Evolutionary conservation across 805 yeast species (phyloP).

Genomic region (Pichia manshurica): DNA sequence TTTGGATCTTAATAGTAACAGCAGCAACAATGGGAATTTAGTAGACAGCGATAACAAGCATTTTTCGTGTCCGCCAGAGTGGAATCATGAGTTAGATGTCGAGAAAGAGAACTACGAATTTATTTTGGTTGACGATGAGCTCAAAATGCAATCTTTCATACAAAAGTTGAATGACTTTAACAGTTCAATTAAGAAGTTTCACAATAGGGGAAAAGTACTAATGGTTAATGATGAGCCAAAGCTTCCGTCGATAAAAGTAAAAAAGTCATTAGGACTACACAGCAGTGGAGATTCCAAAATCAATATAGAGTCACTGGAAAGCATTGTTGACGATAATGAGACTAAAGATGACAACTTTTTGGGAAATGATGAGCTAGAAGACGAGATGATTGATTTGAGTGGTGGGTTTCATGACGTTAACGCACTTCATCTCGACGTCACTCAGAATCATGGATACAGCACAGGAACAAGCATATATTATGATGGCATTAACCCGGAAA

Average conservation of each 20-base stretch:
- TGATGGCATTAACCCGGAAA: neutral
- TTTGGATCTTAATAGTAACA: neutral
- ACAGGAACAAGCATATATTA: constrained; percentile 3
- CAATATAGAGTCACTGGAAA: constrained; percentile 9
- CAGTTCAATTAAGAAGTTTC: constrained; percentile 10
- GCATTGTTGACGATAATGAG: constrained; percentile 4
- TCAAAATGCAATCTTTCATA: constrained; percentile 17
- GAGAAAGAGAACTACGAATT: constrained; percentile 23
- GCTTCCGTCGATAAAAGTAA: constrained; percentile 18
- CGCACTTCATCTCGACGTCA: constrained; percentile 4
- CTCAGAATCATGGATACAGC: constrained; percentile 1
- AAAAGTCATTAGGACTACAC: constrained; percentile 2
- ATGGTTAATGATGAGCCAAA: constrained; percentile 17
- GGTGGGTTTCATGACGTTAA: constrained; percentile 6
- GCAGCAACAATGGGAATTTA: neutral
- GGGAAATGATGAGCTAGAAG: constrained; percentile 2
- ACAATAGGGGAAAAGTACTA: constrained; percentile 1
- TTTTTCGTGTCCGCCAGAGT: constrained; percentile 36
- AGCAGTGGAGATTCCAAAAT: neutral
- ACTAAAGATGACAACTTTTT: constrained; percentile 5
- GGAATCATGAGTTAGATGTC: constrained; percentile 27
- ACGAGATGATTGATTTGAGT: constrained; percentile 8
- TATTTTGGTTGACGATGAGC: constrained; percentile 23
- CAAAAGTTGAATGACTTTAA: constrained; percentile 17
- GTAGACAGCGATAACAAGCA: neutral